A percentile compares a stretch with the other conserved stretches of the same genome.
Evolutionary conservation across 2,329 filamentous ascomycete genomes (phyloP).

Genomic region (Fusarium graminum): DNA sequence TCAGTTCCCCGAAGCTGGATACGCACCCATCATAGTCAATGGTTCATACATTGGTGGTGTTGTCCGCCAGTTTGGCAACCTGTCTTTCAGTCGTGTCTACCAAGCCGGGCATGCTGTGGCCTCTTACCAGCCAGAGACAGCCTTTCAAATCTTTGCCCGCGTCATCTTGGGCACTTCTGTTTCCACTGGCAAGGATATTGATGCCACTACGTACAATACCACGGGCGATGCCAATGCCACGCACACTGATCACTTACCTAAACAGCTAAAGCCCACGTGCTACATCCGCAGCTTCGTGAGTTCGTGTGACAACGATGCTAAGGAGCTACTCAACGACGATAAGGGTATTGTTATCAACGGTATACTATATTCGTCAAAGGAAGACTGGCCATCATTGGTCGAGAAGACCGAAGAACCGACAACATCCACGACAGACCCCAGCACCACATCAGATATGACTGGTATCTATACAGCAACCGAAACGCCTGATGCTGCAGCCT

Average conservation of each 20-base stretch:
- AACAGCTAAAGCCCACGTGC: conserved; percentile 66
- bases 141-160: conserved; percentile 71
- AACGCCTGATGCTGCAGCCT: conserved; percentile 49
- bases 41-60: conserved; percentile 76
- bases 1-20: conserved; percentile 75
- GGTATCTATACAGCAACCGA: conserved; percentile 55
- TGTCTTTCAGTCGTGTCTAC: conserved; percentile 76
- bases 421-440: conserved; percentile 37
- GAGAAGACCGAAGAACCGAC: conserved; percentile 43
- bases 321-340: conserved; percentile 62
- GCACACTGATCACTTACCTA: conserved; percentile 65
- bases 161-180: conserved; percentile 69
- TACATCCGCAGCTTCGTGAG: conserved; percentile 66
- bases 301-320: conserved; percentile 66
- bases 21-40: conserved; percentile 78
- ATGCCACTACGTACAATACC: conserved; percentile 67
- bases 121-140: conserved; percentile 71
- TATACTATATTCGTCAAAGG: conserved; percentile 61
- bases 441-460: conserved; percentile 44
- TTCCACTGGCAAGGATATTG: conserved; percentile 65
- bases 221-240: conserved; percentile 70
- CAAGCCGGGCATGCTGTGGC: conserved; percentile 74
- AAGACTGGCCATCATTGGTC: conserved; percentile 58
- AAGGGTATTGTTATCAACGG: conserved; percentile 72
- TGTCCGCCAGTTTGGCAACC: conserved; percentile 82